Evolutionary conservation across 768 basidiomycete genomes (phyloP).

Genomic region (Hypholoma sublateritium): DNA sequence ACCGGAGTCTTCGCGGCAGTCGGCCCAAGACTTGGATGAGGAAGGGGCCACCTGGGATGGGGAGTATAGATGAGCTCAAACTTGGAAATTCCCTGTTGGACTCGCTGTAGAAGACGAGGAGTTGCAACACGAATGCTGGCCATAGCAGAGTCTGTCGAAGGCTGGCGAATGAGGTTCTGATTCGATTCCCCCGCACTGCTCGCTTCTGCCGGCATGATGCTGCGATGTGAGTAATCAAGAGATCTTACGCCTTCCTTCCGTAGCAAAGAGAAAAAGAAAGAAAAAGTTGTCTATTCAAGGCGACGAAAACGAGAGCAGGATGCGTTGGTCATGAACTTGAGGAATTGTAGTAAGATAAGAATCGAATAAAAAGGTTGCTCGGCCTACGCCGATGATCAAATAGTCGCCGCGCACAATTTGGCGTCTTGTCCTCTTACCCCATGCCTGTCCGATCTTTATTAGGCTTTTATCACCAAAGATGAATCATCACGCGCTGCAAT

Average conservation of each 20-base stretch:
- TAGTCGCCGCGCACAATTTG: constrained; percentile 9
- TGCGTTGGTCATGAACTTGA: too few relatives aligned
- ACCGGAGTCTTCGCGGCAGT: constrained; percentile 25
- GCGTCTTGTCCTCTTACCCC: constrained; percentile 6
- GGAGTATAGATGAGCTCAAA: constrained; percentile 65
- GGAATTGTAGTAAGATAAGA: too few relatives aligned
- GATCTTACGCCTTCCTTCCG: too few relatives aligned
- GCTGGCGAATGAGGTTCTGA: too few relatives aligned
- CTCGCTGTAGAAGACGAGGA: constrained; percentile 28
- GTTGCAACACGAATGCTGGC: constrained; percentile 20
- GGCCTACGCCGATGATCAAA: constrained; percentile 21
- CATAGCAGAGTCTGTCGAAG: constrained; percentile 4
- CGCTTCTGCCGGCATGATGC: too few relatives aligned
- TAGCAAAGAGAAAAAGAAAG: too few relatives aligned
- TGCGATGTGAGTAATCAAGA: too few relatives aligned
- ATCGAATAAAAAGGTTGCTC: too few relatives aligned
- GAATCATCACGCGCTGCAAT: constrained; percentile 67
- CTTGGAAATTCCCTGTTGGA: constrained; percentile 44
- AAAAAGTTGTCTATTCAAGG: too few relatives aligned
- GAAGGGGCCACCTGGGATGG: constrained; percentile 67
- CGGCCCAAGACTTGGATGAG: constrained; percentile 11
- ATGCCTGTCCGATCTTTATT: constrained; percentile 27
- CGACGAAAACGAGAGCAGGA: too few relatives aligned
- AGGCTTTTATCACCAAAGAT: constrained; percentile 54
- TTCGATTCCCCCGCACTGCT: too few relatives aligned